phyloP scores from a whole-genome alignment of 2,329 filamentous ascomycete genomes.

The Pseudogymnoascus sp. region DNA sequence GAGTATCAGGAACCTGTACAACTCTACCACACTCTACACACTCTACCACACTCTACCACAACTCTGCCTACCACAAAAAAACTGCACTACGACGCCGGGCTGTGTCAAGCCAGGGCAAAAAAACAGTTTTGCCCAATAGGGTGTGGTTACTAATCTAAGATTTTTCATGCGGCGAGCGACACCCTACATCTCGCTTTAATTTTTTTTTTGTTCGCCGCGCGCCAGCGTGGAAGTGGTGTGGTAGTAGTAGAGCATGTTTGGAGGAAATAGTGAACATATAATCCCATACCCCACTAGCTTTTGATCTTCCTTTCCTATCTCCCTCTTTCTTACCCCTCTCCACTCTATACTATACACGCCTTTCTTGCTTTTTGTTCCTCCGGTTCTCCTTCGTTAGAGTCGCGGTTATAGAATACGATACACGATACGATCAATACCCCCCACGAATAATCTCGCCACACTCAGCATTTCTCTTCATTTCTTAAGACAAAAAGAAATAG shows the following conservation, averaged over 20 bases:
- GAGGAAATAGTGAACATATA: constrained; percentile 4
- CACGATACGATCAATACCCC: not conserved
- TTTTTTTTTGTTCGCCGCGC: not conserved
- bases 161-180: constrained; percentile 4
- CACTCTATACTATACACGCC: constrained; percentile 3
- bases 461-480: not conserved
- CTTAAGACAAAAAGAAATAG: not conserved
- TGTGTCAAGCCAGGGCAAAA: constrained; percentile 4
- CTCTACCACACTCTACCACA: not conserved
- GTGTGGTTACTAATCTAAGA: constrained; percentile 6
- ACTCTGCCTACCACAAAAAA: no score
- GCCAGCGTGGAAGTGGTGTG: not conserved
- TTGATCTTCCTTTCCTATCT: not conserved
- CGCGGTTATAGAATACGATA: not conserved
- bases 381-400: constrained; percentile 2
- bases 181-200: not conserved
- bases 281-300: constrained; percentile 1
- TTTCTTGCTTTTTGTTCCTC: not conserved
- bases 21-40: no score
- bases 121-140: not conserved
- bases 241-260: not conserved
- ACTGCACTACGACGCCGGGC: not conserved
- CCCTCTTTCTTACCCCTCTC: not conserved
- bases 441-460: not conserved
- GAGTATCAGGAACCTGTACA: not conserved